Evolutionary conservation across 1,284 basidiomycete species (phyloP), one percentile per base, ranked within the genome.

Genomic region (Grifola frondosa): DNA sequence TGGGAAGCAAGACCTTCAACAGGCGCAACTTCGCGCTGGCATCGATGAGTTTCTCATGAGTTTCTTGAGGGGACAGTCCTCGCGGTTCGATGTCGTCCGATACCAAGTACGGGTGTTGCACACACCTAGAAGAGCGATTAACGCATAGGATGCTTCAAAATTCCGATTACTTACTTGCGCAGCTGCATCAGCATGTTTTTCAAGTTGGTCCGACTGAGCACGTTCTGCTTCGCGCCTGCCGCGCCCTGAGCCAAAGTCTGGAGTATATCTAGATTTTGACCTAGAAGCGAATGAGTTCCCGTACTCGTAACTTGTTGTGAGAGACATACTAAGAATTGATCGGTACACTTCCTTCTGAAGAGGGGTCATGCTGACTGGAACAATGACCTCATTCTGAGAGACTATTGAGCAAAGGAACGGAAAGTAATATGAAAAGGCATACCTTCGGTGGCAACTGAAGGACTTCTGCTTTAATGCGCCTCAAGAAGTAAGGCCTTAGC

Each of bases 361-460:
- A 1, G 86, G 80, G 0, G 89, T 77, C 80, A 98, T 86, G 10
- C 91, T 91, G 26, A 97, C 78, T 0, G 96, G 96, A 0, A 98
- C 86, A 54, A 97, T 96, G 35, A 91, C 84, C 63, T 91, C 87
- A 54, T 90, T 90, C 86, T 89, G 42, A 23, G 33, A 31, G 19
- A 37, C 12, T 25, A 32, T 21, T 15, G 26, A 28, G 17, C 15
- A 41, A 32, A 34, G 21, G 4, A n/a, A 30, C 4, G 3, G 4
- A n/a, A n/a, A n/a, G n/a, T n/a, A n/a, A n/a, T n/a, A n/a, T 4
- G 4, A 26, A 3, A 21, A 12, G 5, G 48, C 62, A 38, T 48
- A 91, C 92, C 77, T 97, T 95, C 0, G 91, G 90, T 16, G 96
- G 95, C 11, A 98, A 76, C 52, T 91, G 80, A 25, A 98, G 75